Conservation (phyloP, 2,329 filamentous ascomycete species). For the Calonectria montana region DNA sequence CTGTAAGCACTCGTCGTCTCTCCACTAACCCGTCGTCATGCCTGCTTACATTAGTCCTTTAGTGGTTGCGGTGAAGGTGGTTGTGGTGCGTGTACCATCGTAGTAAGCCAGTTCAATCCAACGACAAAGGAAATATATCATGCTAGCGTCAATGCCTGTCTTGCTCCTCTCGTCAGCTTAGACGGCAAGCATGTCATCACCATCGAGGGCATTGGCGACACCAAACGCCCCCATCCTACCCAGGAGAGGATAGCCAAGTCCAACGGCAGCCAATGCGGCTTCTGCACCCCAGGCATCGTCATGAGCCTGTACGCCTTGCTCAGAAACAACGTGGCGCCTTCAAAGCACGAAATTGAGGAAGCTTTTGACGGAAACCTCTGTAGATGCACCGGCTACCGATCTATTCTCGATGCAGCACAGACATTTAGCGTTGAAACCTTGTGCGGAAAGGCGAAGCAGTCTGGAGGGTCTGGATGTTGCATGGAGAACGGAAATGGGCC, state of each 20-base stretch:
- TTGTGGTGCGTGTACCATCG: slow-evolving; percentile 95
- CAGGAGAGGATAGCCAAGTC: slow-evolving; percentile 92
- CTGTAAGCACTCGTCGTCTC: slow-evolving; percentile 58
- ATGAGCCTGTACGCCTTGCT: slow-evolving; percentile 97
- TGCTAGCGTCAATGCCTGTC: slow-evolving; percentile 94
- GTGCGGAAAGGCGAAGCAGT: slow-evolving; percentile 56
- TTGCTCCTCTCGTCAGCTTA: slow-evolving; percentile 90
- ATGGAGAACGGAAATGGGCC: slow-evolving; percentile 71
- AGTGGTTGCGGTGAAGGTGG: slow-evolving; percentile 94
- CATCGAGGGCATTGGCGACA: slow-evolving; percentile 93
- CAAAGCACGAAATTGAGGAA: slow-evolving; percentile 88
- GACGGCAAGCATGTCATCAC: slow-evolving; percentile 99
- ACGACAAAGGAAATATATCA: slow-evolving; percentile 95
- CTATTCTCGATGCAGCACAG: slow-evolving; percentile 93
- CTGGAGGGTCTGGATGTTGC: slow-evolving; percentile 72
- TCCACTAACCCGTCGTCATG: background rate
- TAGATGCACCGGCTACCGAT: slow-evolving; percentile 93
- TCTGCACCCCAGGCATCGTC: slow-evolving; percentile 97
- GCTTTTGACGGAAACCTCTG: slow-evolving; percentile 98
- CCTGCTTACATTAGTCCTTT: slow-evolving; percentile 19
- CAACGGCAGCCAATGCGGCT: slow-evolving; percentile 93
- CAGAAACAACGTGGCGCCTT: slow-evolving; percentile 82
- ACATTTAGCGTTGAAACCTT: slow-evolving; percentile 76
- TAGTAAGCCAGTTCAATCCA: slow-evolving; percentile 92
- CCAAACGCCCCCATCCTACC: slow-evolving; percentile 85